Evolutionary conservation across 1,284 basidiomycete genomes (phyloP).

Genomic region (Austroboletus novae-zelandiae): DNA sequence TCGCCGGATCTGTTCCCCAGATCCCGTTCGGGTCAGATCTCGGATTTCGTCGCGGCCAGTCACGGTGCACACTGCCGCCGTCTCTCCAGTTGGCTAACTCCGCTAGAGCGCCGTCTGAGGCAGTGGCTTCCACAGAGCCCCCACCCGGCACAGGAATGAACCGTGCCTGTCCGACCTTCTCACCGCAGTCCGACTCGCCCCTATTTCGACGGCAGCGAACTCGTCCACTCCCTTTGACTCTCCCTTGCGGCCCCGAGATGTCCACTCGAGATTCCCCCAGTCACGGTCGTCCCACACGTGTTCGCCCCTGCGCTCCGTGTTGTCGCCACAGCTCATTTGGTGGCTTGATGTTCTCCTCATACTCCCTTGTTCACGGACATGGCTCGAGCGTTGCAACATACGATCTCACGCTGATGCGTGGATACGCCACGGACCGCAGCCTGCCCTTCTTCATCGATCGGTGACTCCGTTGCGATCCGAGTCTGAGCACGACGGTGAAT

Average conservation of each 20-base stretch:
- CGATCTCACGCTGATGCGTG: constrained; percentile 16
- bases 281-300: background rate
- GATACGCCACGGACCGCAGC: constrained; percentile 28
- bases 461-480: constrained; percentile 3
- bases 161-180: constrained; percentile 9
- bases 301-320: constrained; percentile 1
- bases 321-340: constrained; percentile 24
- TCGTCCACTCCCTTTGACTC: background rate
- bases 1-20: constrained; percentile 22
- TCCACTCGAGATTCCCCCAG: background rate
- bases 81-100: constrained; percentile 11
- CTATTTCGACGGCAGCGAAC: constrained; percentile 13
- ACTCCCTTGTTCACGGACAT: background rate
- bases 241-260: constrained; percentile 19
- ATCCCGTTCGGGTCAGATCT: constrained; percentile 21
- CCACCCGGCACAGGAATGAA: constrained; percentile 12
- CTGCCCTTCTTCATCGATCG: background rate
- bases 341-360: constrained; percentile 26
- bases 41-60: constrained; percentile 9
- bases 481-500: background rate
- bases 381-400: background rate
- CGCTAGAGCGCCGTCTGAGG: constrained; percentile 14
- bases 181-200: background rate
- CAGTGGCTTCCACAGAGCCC: constrained; percentile 8
- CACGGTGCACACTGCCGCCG: constrained; percentile 4